These are phyloP conservation scores for Kwoniella sp. DNA, from an alignment of 768 basidiomycete species.

Conservation along the genomic window DNA sequence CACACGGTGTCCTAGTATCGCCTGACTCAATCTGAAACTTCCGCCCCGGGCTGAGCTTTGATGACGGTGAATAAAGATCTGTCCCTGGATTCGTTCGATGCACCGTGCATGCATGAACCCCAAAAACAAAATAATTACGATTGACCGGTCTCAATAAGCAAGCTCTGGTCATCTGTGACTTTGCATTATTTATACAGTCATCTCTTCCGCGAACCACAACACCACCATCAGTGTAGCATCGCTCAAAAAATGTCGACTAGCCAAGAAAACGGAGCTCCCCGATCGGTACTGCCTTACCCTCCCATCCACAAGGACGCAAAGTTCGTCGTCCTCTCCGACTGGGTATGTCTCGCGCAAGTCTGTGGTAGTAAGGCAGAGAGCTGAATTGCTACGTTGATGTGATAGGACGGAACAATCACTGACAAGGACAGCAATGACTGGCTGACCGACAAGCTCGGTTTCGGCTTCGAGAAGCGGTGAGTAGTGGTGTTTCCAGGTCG, in stretches of 20 bases:
- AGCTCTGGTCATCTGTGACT: neutral
- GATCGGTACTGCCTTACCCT: conserved; percentile 68
- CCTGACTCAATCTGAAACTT: conserved; percentile 2
- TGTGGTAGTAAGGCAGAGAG: neutral
- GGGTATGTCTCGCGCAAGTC: conserved; percentile 67
- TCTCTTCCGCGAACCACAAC: neutral
- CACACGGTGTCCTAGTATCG: neutral
- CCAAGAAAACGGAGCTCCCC: conserved; percentile 8
- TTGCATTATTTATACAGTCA: too few relatives aligned
- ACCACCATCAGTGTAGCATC: neutral
- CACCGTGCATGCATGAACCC: neutral
- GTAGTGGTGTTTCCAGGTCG: too few relatives aligned
- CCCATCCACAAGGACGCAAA: conserved; percentile 76
- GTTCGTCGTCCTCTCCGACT: conserved; percentile 87
- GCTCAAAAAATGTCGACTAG: conserved; percentile 41
- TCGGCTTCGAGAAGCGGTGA: conserved; percentile 71
- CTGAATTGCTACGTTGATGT: neutral
- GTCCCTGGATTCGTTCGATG: neutral
- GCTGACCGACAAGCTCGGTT: conserved; percentile 87
- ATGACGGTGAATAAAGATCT: neutral
- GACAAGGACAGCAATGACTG: conserved; percentile 91
- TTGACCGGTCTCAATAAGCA: too few relatives aligned
- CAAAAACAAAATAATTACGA: conserved; percentile 1
- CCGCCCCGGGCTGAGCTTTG: neutral
- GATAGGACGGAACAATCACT: conserved; percentile 74